Evolutionary conservation across 2,329 filamentous ascomycete genomes (phyloP), one percentile per base, ranked within the genome.

Genomic region (Pleomassaria siparia): DNA sequence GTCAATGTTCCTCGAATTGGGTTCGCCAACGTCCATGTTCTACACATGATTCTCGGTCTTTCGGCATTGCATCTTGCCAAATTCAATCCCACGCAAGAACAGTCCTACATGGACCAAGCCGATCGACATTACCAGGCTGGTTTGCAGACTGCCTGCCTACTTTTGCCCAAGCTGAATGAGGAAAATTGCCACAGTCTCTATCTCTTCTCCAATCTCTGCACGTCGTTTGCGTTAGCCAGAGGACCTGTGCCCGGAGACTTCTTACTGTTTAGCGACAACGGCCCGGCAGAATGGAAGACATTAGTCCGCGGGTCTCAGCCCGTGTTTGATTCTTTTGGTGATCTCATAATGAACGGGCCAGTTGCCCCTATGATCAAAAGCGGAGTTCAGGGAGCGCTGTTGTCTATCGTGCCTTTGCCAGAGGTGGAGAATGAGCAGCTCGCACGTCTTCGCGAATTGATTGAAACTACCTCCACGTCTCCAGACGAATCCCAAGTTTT

Each of bases 41-140:
- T 81, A 62, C 73, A 74, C 11, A 71, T 70, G 12, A 69, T 81
- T 11, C 66, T 82, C 8, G 75, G 78, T 6, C 55, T 81, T 7
- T 72, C 77, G 2, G 77, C 77, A 0, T 60, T 80, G 2, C 79
- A 82, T 49, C 64, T 81, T 2, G 74, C 77, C 1, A 66, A 70
- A 30, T 70, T 69, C 32, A 66, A 66, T 7, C 72, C 69, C 0
- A 65, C 71, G 6, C 66, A 60, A 43, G 64, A 63, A 16, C 66
- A 71, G n/a, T 63, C 57, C 28, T 79, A 76, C 46, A 56, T 74
- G 12, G 54, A 67, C 12, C 66, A 71, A 43, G 73, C 71, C 2
- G 58, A 67, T 40, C 42, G 59, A 18, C 72, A 74, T 30, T 69
- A 76, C 32, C 64, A 69, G 40, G 57, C 58, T 6, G 63, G 69